Base-by-base conservation (phyloP, 2,329 filamentous ascomycete species). In the Zopfia rhizophila region DNA sequence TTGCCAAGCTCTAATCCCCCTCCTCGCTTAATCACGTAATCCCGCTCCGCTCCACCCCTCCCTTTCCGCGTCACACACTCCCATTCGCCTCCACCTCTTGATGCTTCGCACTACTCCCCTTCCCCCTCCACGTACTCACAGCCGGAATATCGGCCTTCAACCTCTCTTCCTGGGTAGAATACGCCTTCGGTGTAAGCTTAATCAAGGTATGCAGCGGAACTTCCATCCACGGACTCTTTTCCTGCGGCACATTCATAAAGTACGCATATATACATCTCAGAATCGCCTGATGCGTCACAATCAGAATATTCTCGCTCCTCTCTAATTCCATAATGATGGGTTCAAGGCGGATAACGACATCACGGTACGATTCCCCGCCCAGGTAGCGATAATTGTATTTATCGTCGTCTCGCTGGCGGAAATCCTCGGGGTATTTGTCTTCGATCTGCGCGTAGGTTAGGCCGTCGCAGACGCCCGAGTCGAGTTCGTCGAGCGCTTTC, bases 331-430 rank as follows among this genome's bases (percentile, higher is more conserved):
- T 99, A 75, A 99, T 99, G 74, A 99, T 99, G 52, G 94, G 94
- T 69, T 99, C 94, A 0, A 99, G 85, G 1, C 94, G 91, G 64
- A 97, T 97, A 28, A 99, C 94, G 1, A 99, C 93, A 66, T 99
- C 94, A 44, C 93, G 90, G 72, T 99, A 90, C 51, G 90, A 95
- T 76, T 99, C 94, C 41, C 94, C 94, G 53, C 94, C 94, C 4
- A 94, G 88, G 75, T 99, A 99, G 45, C 94, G 91, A 76, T 99
- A 99, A 78, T 99, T 97, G 83, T 97, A 97, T 75, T 99, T 99
- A 80, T 99, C 94, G 58, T 96, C 91, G 72, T 99, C 94, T 53
- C 94, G 90, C 23, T 93, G 91, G 37, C 86, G 85, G 75, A 99
- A 99, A 75, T 99, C 94, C 59, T 97, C 92, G 0, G 94, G 94